Evolutionary conservation across 1,284 basidiomycete genomes (phyloP).

Genomic region (Melampsora americana): DNA sequence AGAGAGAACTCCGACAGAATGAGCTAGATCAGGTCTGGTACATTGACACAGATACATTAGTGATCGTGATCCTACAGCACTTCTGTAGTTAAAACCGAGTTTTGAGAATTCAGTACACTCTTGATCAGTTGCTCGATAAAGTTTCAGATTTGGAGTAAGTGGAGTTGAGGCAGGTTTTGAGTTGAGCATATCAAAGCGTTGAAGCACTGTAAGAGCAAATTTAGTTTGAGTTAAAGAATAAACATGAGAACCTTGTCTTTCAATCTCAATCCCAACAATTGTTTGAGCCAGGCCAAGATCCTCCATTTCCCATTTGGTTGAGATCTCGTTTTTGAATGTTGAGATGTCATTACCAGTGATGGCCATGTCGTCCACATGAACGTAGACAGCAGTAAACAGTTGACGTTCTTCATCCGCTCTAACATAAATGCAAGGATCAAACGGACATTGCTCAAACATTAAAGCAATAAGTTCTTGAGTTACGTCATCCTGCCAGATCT

Average conservation of each 20-base stretch:
- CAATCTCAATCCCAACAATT: neutral
- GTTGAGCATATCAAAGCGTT: too few species aligned
- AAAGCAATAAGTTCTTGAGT: neutral
- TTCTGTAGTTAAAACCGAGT: neutral
- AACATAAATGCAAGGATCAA: neutral
- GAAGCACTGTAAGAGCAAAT: too few species aligned
- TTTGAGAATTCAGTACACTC: conserved; percentile 4
- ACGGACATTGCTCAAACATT: too few species aligned
- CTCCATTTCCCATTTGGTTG: conserved; percentile 18
- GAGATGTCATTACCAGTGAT: neutral
- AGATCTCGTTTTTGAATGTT: conserved; percentile 11
- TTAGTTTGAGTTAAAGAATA: neutral
- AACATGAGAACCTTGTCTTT: neutral
- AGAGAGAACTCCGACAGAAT: too few species aligned
- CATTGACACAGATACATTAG: neutral
- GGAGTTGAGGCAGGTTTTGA: too few species aligned
- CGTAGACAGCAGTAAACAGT: neutral
- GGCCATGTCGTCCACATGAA: too few species aligned
- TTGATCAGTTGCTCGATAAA: conserved; percentile 5
- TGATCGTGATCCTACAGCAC: too few species aligned
- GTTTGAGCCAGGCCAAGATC: neutral
- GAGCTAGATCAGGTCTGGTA: conserved; percentile 2
- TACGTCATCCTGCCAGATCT: conserved; percentile 2
- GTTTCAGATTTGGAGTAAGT: too few species aligned
- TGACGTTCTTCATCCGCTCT: neutral